Conservation (phyloP, 2,329 filamentous ascomycete species). For the Botrytis medusae region DNA sequence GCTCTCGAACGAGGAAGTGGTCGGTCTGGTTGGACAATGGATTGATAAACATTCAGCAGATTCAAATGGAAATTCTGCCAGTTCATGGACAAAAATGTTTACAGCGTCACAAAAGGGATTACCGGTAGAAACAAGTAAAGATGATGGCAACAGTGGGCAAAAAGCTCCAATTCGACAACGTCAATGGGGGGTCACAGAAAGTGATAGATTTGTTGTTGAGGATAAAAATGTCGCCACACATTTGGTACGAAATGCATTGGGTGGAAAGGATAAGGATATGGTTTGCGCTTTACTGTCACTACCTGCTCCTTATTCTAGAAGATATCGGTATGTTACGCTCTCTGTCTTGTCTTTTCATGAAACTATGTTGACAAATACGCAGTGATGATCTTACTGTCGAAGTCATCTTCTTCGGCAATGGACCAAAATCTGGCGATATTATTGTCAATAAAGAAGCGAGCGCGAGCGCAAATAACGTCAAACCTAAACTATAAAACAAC, state of each 20-base stretch:
- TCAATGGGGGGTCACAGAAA: slow-evolving; percentile 83
- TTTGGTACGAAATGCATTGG: slow-evolving; percentile 89
- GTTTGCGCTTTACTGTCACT: slow-evolving; percentile 88
- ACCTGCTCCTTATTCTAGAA: slow-evolving; percentile 83
- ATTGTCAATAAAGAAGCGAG: slow-evolving; percentile 85
- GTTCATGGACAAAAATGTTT: slow-evolving; percentile 68
- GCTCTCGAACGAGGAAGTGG: slow-evolving; percentile 97
- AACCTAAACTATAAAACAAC: slow-evolving; percentile 36
- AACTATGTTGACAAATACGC: slow-evolving; percentile 26
- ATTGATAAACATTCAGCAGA: slow-evolving; percentile 69
- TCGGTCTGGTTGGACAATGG: slow-evolving; percentile 96
- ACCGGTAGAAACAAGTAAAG: slow-evolving; percentile 70
- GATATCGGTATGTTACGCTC: slow-evolving; percentile 70
- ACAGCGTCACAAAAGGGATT: slow-evolving; percentile 56
- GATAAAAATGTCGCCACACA: slow-evolving; percentile 97
- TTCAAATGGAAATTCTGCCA: slow-evolving; percentile 42
- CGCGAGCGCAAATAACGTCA: slow-evolving; percentile 46
- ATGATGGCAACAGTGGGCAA: slow-evolving; percentile 62
- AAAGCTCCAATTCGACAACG: slow-evolving; percentile 82
- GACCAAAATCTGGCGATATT: slow-evolving; percentile 73
- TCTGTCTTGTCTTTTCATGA: not conserved
- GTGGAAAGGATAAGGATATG: slow-evolving; percentile 90
- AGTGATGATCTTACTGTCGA: slow-evolving; percentile 96
- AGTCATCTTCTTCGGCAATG: slow-evolving; percentile 96
- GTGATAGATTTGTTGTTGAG: slow-evolving; percentile 84